Evolutionary conservation across 441 rosid genomes (phyloP), one percentile per base, ranked within the genome.

Genomic region (Raphanus hybrid): DNA sequence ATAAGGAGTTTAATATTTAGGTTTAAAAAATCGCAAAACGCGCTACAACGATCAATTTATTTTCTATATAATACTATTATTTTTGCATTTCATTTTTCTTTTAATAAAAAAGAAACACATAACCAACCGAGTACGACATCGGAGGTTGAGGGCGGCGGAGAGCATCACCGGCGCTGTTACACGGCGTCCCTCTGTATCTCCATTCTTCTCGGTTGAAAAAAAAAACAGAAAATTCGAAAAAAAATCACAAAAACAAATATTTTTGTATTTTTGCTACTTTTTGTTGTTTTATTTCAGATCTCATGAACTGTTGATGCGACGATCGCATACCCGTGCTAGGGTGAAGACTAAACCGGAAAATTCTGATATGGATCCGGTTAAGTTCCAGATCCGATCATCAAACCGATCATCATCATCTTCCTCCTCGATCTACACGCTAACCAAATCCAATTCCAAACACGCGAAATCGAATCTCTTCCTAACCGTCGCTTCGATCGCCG

Each of bases 231-330:
- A 63, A 41, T 29, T 45, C 32, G 18, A 59, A 69, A 77, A 67
- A 52, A 67, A 57, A 8, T 3, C 64, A 7, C 12, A 69, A 54
- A 67, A 27, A 50, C 62, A 52, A 57, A 27, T 18, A 41, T 4
- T 8, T 2, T 35, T 52, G 35, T 2, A 52, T 71, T 67, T 43
- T 61, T 6, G 18, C 32, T 18, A 54, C 67, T 18, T 62, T 59
- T 23, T 20, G 23, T 23, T 6, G 41, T 67, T 45, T 43, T 23
- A 0, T 69, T 14, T 26, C 45, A 75, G 73, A 79, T 71, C 58
- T 41, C 18, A 80, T 80, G 57, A 68, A 62, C 82, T 78, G 84
- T 94, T 91, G 95, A 91, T 94, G 97, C 98, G 90, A 86, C 89
- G 92, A 70, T 80, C 86, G 81, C 92, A 87, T 88, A 83, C 88